A percentile compares a stretch with the other conserved stretches of the same genome.
phyloP scores from a whole-genome alignment of 306 rosid species.

The Cercis canadensis region DNA sequence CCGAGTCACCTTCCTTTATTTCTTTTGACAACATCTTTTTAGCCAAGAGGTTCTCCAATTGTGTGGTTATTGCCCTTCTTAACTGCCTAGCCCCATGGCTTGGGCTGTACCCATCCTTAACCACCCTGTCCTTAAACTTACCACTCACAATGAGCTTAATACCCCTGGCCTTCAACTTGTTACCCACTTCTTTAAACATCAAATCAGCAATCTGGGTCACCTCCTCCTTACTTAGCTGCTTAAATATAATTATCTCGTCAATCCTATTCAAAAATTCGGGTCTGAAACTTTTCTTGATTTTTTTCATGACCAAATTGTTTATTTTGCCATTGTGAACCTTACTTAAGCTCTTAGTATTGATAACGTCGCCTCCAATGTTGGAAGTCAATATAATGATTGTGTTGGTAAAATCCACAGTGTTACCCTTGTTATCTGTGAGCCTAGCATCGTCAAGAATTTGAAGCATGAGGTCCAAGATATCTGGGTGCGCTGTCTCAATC shows the following conservation, averaged over 20 bases:
- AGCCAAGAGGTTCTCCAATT: too few species aligned
- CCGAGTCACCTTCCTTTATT: too few species aligned
- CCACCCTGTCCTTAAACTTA: slow-evolving; percentile 10
- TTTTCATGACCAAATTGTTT: too few species aligned
- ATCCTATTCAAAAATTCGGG: slow-evolving; percentile 32
- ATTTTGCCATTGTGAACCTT: too few species aligned
- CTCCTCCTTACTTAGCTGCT: not conserved
- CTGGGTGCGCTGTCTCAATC: slow-evolving; percentile 74
- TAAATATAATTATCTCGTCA: slow-evolving; percentile 26
- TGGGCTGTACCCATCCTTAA: not conserved
- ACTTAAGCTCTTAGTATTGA: too few species aligned
- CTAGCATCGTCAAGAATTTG: slow-evolving; percentile 79
- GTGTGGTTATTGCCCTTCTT: too few species aligned
- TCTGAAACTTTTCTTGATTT: slow-evolving; percentile 5
- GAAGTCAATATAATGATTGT: slow-evolving; percentile 47
- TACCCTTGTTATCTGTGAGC: slow-evolving; percentile 68
- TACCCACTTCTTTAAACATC: not conserved
- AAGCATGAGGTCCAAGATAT: slow-evolving; percentile 74
- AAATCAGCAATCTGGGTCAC: not conserved
- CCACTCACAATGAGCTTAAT: not conserved
- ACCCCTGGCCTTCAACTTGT: not conserved
- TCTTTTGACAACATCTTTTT: too few species aligned
- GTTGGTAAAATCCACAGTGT: slow-evolving; percentile 71
- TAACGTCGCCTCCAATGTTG: not conserved
- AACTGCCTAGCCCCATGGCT: too few species aligned